phyloP scores from a whole-genome alignment of 257 asterid species.

The Rubia yunnanensis region DNA sequence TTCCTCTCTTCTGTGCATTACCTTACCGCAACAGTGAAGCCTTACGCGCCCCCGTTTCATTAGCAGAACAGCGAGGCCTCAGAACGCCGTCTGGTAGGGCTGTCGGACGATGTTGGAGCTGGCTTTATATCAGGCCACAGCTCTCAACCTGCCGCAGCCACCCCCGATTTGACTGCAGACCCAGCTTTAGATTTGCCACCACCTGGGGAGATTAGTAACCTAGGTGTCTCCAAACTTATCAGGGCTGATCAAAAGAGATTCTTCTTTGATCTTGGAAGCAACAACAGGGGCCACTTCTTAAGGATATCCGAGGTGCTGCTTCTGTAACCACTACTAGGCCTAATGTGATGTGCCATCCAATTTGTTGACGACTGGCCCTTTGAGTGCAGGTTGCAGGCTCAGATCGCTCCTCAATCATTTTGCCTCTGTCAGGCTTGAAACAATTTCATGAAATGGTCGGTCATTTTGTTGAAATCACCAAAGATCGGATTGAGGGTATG shows the following conservation, averaged over 20 bases:
- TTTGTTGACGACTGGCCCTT: neutral
- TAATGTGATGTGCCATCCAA: neutral
- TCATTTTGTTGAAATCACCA: conserved; percentile 85
- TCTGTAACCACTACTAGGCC: neutral
- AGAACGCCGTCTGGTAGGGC: conserved; percentile 65
- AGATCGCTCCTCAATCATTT: conserved; percentile 92
- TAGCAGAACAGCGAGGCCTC: conserved; percentile 59
- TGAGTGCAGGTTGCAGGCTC: conserved; percentile 82
- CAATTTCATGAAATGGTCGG: conserved; percentile 94
- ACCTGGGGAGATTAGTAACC: conserved; percentile 47
- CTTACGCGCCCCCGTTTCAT: no score
- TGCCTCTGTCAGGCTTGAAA: conserved; percentile 86
- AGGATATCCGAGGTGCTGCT: conserved; percentile 80
- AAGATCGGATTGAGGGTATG: conserved; percentile 80
- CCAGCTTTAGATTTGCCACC: conserved; percentile 67
- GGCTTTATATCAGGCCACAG: conserved; percentile 91
- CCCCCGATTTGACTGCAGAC: conserved; percentile 52
- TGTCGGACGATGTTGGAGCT: conserved; percentile 96
- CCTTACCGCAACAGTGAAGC: no score
- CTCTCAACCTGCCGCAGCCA: conserved; percentile 54
- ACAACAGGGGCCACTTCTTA: conserved; percentile 90
- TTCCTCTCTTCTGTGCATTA: neutral
- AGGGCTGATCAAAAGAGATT: conserved; percentile 94
- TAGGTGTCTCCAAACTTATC: conserved; percentile 81
- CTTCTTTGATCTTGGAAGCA: conserved; percentile 96